Percentiles rank a stretch among this genome's conserved stretches.
Evolutionary conservation across 1,284 basidiomycete genomes (phyloP).

Genomic region (Ceratobasidium sp.): DNA sequence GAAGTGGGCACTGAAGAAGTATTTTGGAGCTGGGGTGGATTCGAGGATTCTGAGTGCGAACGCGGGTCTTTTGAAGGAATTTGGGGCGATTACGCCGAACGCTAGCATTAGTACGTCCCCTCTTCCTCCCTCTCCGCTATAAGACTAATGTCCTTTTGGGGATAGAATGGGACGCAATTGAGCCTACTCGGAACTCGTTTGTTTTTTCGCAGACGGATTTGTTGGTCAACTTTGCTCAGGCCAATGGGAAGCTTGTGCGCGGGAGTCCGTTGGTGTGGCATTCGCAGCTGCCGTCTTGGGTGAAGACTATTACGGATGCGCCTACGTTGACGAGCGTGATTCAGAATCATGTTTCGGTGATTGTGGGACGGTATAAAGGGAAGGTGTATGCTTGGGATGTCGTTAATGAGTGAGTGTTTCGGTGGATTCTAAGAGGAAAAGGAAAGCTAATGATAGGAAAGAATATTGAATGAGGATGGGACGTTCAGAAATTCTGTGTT

Average conservation of each 20-base stretch:
- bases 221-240: conserved; percentile 12
- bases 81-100: conserved; percentile 19
- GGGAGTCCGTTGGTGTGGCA: conserved; percentile 57
- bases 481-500: conserved; percentile 42
- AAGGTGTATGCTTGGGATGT: conserved; percentile 61
- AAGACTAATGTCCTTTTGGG: not conserved
- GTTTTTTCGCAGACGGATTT: not conserved
- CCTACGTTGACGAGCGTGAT: conserved; percentile 51
- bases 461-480: conserved; percentile 40
- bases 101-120: conserved; percentile 20
- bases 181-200: not conserved
- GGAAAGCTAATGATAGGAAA: not conserved
- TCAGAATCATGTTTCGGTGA: conserved; percentile 58
- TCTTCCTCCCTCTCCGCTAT: not conserved
- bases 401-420: conserved; percentile 51
- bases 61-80: conserved; percentile 10
- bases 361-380: conserved; percentile 58
- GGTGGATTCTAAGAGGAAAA: not conserved
- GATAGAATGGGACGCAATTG: not conserved
- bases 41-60: not conserved
- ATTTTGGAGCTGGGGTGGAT: conserved; percentile 32
- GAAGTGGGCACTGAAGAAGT: conserved; percentile 2
- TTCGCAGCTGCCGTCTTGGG: conserved; percentile 62
- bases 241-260: conserved; percentile 22
- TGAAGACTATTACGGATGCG: conserved; percentile 48